A percentile compares a stretch with the other conserved stretches of the same genome.
Conservation (phyloP, 2,329 filamentous ascomycete species). For the Coleophoma cylindrospora region DNA sequence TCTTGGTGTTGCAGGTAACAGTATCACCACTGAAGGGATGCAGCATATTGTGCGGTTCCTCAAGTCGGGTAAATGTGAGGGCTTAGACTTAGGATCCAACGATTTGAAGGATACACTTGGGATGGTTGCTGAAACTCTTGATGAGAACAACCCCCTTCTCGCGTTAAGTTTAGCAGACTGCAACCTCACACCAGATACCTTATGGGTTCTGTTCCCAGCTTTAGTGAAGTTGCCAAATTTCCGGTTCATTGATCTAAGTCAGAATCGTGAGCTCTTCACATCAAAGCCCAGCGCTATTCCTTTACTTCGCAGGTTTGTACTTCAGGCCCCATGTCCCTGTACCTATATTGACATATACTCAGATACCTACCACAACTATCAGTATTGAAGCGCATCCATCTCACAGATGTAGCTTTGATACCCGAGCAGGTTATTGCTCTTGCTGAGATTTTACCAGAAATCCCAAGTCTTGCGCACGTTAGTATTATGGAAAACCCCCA, state of each 20-base stretch:
- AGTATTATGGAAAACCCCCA: constrained; percentile 79
- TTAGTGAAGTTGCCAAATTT: constrained; percentile 67
- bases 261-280: constrained; percentile 78
- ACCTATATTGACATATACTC: constrained; percentile 10
- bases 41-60: constrained; percentile 74
- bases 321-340: too few relatives aligned
- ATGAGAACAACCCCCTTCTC: constrained; percentile 57
- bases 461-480: constrained; percentile 75
- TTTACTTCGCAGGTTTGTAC: constrained; percentile 64
- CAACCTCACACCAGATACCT: constrained; percentile 66
- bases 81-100: constrained; percentile 85
- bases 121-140: constrained; percentile 45
- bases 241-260: constrained; percentile 86
- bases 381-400: constrained; percentile 76
- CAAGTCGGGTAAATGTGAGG: constrained; percentile 72
- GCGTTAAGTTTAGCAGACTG: constrained; percentile 84
- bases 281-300: constrained; percentile 67
- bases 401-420: constrained; percentile 78
- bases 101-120: constrained; percentile 55
- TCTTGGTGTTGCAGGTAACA: constrained; percentile 79
- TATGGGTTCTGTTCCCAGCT: constrained; percentile 71
- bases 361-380: constrained; percentile 76
- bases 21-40: constrained; percentile 68
- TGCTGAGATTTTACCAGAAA: constrained; percentile 85
- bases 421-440: constrained; percentile 87